phyloP scores from a whole-genome alignment of 2,329 filamentous ascomycete species.

The Monosporascus ibericus region DNA sequence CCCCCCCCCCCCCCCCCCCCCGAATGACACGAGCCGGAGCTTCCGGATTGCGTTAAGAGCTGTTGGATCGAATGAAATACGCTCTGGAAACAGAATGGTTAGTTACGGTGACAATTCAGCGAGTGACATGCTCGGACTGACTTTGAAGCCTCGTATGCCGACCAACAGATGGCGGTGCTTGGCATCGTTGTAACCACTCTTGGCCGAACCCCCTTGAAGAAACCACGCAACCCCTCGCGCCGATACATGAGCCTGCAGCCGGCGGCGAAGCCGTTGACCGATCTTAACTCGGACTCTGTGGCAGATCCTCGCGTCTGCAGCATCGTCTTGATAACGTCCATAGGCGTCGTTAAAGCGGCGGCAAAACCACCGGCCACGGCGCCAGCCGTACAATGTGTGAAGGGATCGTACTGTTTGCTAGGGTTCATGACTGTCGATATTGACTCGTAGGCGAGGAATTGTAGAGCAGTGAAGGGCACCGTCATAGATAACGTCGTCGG shows the following conservation, averaged over 20 bases:
- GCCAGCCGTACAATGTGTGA: constrained; percentile 89
- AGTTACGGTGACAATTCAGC: not conserved
- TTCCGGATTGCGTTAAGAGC: constrained; percentile 14
- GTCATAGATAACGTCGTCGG: constrained; percentile 98
- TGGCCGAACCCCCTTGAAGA: constrained; percentile 88
- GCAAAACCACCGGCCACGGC: constrained; percentile 90
- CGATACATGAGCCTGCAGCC: constrained; percentile 77
- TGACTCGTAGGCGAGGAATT: constrained; percentile 97
- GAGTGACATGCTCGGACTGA: constrained; percentile 30
- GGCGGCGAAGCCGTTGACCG: constrained; percentile 74
- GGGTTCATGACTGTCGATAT: constrained; percentile 93
- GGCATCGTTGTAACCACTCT: constrained; percentile 95
- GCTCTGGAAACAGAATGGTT: constrained; percentile 15
- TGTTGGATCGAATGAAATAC: constrained; percentile 27
- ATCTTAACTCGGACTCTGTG: constrained; percentile 70
- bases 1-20: not conserved
- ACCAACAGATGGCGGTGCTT: constrained; percentile 99
- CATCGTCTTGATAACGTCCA: constrained; percentile 98
- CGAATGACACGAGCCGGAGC: not conserved
- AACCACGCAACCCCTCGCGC: constrained; percentile 78
- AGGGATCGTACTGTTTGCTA: constrained; percentile 75
- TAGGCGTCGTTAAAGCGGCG: constrained; percentile 86
- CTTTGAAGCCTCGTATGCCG: constrained; percentile 64
- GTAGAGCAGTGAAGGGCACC: constrained; percentile 91
- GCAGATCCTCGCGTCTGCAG: constrained; percentile 88